phyloP scores from a whole-genome alignment of 495 filamentous ascomycete species.

The Penicillium canariense region DNA sequence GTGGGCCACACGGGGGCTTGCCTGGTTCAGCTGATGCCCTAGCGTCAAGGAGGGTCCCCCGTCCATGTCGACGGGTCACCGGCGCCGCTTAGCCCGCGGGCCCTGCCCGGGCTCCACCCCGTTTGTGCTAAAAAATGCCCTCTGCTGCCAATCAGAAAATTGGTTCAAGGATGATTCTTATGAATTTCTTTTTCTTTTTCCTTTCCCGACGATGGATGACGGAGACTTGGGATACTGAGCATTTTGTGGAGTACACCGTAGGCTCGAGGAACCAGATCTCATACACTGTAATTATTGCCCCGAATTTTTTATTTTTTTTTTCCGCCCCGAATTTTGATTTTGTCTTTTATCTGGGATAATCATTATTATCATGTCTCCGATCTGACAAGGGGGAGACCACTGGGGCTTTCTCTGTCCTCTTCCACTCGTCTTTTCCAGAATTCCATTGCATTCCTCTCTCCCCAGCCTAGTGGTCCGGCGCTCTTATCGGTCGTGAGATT shows the following conservation, averaged over 20 bases:
- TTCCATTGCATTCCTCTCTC: too few relatives aligned
- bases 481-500: neutral
- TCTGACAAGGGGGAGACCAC: neutral
- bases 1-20: constrained; percentile 3
- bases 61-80: constrained; percentile 44
- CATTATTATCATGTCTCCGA: neutral
- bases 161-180: neutral
- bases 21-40: constrained; percentile 37
- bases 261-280: too few relatives aligned
- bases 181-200: neutral
- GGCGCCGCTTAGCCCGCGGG: constrained; percentile 33
- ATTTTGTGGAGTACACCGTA: too few relatives aligned
- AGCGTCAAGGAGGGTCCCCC: constrained; percentile 25
- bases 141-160: constrained; percentile 27
- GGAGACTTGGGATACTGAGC: too few relatives aligned
- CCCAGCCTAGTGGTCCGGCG: too few relatives aligned
- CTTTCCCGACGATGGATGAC: neutral
- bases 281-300: too few relatives aligned
- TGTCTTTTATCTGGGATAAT: too few relatives aligned
- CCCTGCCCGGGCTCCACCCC: constrained; percentile 23
- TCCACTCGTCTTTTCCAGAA: neutral
- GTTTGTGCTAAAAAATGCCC: constrained; percentile 19
- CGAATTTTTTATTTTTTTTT: too few relatives aligned
- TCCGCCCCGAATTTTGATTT: too few relatives aligned
- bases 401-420: too few relatives aligned